These are phyloP conservation scores for Podospora pseudopauciseta DNA, from an alignment of 495 filamentous ascomycete genomes.

Conservation along the genomic window DNA sequence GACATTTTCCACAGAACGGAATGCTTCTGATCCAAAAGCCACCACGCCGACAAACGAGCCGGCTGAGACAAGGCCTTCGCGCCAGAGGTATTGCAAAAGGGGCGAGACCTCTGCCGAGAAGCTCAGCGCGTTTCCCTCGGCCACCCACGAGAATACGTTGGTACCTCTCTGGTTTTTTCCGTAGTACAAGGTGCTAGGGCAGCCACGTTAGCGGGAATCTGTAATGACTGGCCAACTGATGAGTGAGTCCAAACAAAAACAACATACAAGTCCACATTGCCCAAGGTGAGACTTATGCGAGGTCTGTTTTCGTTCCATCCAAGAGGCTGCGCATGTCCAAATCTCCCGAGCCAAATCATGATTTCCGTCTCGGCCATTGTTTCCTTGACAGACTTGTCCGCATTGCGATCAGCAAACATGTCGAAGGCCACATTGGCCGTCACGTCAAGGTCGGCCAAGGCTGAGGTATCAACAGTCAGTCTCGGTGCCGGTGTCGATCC, in stretches of 20 bases:
- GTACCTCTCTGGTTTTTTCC: conserved; percentile 30
- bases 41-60: conserved; percentile 26
- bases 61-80: conserved; percentile 25
- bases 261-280: conserved; percentile 26
- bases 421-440: conserved; percentile 34
- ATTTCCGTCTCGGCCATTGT: conserved; percentile 31
- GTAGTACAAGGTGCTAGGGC: conserved; percentile 24
- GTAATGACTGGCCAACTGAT: neutral
- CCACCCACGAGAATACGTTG: conserved; percentile 29
- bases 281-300: conserved; percentile 13
- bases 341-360: conserved; percentile 32
- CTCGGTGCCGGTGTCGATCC: conserved; percentile 23
- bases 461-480: conserved; percentile 18
- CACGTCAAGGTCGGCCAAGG: conserved; percentile 18
- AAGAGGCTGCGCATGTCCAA: conserved; percentile 26
- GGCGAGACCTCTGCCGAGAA: conserved; percentile 31
- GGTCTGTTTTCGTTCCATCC: conserved; percentile 16
- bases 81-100: conserved; percentile 30
- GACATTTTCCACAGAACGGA: conserved; percentile 27
- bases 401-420: conserved; percentile 30
- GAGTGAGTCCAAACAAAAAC: neutral
- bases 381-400: conserved; percentile 18
- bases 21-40: conserved; percentile 29
- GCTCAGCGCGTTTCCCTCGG: conserved; percentile 16
- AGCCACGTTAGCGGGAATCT: neutral